Evolutionary conservation across 129 eudicot genomes (phyloP).

Genomic region (Pulicaria dysenterica): DNA sequence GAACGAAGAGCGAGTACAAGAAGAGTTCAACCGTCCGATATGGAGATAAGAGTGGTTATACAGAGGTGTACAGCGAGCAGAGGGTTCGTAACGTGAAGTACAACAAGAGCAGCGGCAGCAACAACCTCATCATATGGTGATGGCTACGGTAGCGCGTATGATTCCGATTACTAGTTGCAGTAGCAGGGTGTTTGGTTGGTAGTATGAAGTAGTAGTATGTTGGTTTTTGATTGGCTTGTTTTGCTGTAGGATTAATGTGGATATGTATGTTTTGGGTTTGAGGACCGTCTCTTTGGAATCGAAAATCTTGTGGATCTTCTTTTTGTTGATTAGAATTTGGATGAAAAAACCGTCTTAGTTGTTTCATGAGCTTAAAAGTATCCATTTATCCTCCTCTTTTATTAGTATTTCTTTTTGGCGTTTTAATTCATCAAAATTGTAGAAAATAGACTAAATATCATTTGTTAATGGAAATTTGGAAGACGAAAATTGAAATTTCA

Average conservation of each 20-base stretch:
- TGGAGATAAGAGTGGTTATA: slow-evolving; percentile 43
- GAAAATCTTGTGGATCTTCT: background rate
- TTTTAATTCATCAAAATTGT: too few relatives aligned
- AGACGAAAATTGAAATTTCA: too few relatives aligned
- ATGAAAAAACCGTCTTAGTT: background rate
- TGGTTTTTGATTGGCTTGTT: background rate
- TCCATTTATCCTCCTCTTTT: too few relatives aligned
- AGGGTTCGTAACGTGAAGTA: slow-evolving; percentile 31
- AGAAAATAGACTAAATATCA: too few relatives aligned
- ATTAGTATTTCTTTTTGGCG: too few relatives aligned
- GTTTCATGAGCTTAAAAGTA: too few relatives aligned
- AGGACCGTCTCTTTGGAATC: background rate
- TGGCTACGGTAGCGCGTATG: background rate
- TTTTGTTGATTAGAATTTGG: too few relatives aligned
- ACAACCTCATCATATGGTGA: slow-evolving; percentile 6
- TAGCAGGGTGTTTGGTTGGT: background rate
- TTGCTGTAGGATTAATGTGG: background rate
- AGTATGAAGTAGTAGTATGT: background rate
- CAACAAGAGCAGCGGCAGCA: background rate
- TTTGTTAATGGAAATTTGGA: too few relatives aligned
- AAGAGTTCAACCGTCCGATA: slow-evolving; percentile 25
- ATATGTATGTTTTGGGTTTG: slow-evolving; percentile 3
- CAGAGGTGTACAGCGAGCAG: slow-evolving; percentile 34
- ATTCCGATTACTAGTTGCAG: slow-evolving; percentile 8
- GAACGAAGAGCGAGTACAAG: slow-evolving; percentile 30